These are phyloP conservation scores for Ilex aquifolium DNA, from an alignment of 257 asterid species.

Conservation along the genomic window DNA sequence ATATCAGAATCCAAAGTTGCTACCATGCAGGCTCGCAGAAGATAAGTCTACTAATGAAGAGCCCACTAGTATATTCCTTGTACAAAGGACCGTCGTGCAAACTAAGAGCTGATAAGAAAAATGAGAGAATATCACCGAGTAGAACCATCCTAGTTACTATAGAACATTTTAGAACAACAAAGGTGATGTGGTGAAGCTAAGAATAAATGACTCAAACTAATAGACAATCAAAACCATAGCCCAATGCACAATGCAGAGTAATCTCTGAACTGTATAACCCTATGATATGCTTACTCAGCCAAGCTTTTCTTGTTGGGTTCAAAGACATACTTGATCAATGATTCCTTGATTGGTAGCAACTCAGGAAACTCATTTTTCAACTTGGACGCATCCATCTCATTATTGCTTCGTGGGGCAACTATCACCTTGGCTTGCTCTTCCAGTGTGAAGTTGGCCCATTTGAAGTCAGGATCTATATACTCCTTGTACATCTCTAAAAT, in stretches of 20 bases:
- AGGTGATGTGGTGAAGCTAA: constrained; percentile 14
- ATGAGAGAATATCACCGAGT: neutral
- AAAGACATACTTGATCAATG: constrained; percentile 76
- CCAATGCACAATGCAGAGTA: constrained; percentile 17
- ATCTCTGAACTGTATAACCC: constrained; percentile 4
- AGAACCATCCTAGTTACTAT: constrained; percentile 11
- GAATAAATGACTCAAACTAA: constrained; percentile 18
- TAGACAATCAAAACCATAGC: constrained; percentile 14
- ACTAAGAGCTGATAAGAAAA: neutral
- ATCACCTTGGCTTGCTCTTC: constrained; percentile 98
- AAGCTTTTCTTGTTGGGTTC: constrained; percentile 75
- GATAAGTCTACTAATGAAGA: no score
- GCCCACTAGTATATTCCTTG: no score
- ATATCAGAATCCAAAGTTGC: neutral
- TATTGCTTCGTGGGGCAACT: constrained; percentile 82
- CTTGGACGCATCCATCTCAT: constrained; percentile 83
- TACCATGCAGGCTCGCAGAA: neutral
- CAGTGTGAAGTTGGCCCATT: constrained; percentile 72
- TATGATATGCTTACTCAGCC: constrained; percentile 23
- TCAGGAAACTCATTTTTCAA: constrained; percentile 89
- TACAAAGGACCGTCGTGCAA: neutral
- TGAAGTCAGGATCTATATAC: constrained; percentile 63
- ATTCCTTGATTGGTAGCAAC: constrained; percentile 76
- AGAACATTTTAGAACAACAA: constrained; percentile 12
- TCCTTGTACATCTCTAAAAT: constrained; percentile 90